Base-by-base conservation (phyloP, 2,329 filamentous ascomycete species). In the Colletotrichum lini region DNA sequence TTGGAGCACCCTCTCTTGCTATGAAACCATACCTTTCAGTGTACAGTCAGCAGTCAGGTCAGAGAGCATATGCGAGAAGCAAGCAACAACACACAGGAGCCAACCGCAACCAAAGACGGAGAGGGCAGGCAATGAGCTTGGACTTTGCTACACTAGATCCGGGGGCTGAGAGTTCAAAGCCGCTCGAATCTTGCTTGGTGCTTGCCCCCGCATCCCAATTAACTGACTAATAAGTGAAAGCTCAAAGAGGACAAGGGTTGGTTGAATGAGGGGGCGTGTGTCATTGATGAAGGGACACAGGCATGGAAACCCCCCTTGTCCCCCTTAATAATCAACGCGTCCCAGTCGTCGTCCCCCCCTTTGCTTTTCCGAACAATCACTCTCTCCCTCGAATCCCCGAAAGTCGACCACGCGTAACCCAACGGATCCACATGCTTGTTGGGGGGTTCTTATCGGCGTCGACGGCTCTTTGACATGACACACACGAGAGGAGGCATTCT, bases 131-230 rank as follows among this genome's bases (percentile, higher is more conserved):
- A 50, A 30, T 40, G 35, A 53, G 44, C 57, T 57, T 65, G 68
- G 64, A 58, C 68, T 71, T 71, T 35, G 68, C n/a, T n/a, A n/a
- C n/a, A n/a, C n/a, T 62, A 35, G 45, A 15, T 30, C 5, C 49
- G 57, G 26, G 13, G 21, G 30, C 15, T 10, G 10, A 54, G 40
- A 23, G 40, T 62, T 49, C 30, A 30, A 23, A 40, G 49, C 42
- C 45, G 40, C 18, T n/a, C 35, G 8, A 40, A 9, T 9, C 18
- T 30, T 18, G 9, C 18, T 30, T 18, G 26, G 21, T 42, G 45
- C 21, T 61, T 16, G 12, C 58, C 58, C 58, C 58, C 58, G 58
- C 45, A 61, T 50, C 21, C n/a, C 2, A 30, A 1, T 30, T 30
- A 5, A 30, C 26, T 30, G 5, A 30, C 26, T 30, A 30, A 26